Evolutionary conservation across 495 filamentous ascomycete species (phyloP).

Genomic region (Aspergillus diversus): DNA sequence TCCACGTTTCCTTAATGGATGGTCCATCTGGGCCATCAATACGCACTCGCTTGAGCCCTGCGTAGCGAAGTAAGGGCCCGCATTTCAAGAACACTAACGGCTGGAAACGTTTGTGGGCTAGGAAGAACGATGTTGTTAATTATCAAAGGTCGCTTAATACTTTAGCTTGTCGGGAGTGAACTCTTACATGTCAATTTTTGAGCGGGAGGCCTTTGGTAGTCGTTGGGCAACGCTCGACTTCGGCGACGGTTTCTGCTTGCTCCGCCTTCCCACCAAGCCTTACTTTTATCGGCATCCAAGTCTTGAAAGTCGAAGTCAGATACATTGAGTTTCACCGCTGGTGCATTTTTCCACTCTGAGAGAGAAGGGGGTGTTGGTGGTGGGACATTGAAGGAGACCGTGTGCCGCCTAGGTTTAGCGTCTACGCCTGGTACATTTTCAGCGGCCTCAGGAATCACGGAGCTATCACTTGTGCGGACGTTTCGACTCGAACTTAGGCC

Average conservation of each 20-base stretch:
- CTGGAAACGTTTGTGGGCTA: slow-evolving; percentile 71
- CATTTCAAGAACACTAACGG: slow-evolving; percentile 85
- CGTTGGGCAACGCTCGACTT: slow-evolving; percentile 46
- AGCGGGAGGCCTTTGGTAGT: slow-evolving; percentile 43
- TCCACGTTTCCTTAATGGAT: slow-evolving; percentile 77
- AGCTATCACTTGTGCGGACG: slow-evolving; percentile 24
- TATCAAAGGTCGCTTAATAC: not conserved
- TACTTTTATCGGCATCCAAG: slow-evolving; percentile 43
- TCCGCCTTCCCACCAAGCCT: slow-evolving; percentile 53
- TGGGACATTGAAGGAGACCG: slow-evolving; percentile 52
- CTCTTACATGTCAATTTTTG: slow-evolving; percentile 42
- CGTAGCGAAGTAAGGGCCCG: slow-evolving; percentile 87
- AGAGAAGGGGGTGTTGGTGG: slow-evolving; percentile 52
- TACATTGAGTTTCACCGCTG: slow-evolving; percentile 35
- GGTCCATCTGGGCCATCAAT: slow-evolving; percentile 41
- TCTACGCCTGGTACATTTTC: slow-evolving; percentile 31
- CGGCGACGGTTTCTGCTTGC: slow-evolving; percentile 38
- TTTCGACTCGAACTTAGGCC: slow-evolving; percentile 13
- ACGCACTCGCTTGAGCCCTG: slow-evolving; percentile 62
- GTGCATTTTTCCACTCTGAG: slow-evolving; percentile 49
- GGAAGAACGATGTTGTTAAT: slow-evolving; percentile 29
- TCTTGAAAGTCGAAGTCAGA: slow-evolving; percentile 50
- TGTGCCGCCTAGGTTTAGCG: slow-evolving; percentile 43
- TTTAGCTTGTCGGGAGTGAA: not conserved
- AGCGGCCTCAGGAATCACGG: slow-evolving; percentile 23